Conservation (phyloP, 495 filamentous ascomycete genomes). For the Gamarada debralockiae region DNA sequence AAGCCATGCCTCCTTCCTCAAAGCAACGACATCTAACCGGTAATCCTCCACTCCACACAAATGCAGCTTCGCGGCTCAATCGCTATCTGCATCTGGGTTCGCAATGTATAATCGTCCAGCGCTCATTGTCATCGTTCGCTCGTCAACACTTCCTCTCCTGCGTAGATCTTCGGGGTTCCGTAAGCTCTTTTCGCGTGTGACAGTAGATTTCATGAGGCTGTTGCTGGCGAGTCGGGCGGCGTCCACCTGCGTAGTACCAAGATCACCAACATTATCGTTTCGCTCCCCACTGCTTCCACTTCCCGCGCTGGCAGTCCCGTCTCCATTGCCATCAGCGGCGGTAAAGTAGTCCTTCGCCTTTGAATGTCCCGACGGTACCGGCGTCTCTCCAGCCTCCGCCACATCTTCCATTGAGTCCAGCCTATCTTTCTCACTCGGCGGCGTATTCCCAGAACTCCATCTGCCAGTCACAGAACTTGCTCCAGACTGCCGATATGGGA, state of each 20-base stretch:
- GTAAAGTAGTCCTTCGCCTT: slow-evolving; percentile 41
- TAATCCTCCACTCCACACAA: too few species aligned
- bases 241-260: slow-evolving; percentile 20
- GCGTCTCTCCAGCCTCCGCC: slow-evolving; percentile 20
- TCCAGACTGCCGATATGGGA: slow-evolving; percentile 31
- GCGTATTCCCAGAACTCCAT: slow-evolving; percentile 69
- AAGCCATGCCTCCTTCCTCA: too few species aligned
- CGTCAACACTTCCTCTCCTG: slow-evolving; percentile 90
- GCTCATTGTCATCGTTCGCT: slow-evolving; percentile 81
- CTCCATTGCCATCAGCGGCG: slow-evolving; percentile 30
- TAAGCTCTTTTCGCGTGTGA: slow-evolving; percentile 59
- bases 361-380: slow-evolving; percentile 13
- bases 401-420: slow-evolving; percentile 16
- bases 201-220: slow-evolving; percentile 44
- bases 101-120: slow-evolving; percentile 83
- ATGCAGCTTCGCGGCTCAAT: too few species aligned
- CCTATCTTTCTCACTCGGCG: slow-evolving; percentile 37
- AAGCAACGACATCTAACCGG: too few species aligned
- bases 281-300: slow-evolving; percentile 50
- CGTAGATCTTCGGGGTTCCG: slow-evolving; percentile 72
- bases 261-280: slow-evolving; percentile 44
- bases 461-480: slow-evolving; percentile 35
- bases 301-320: slow-evolving; percentile 36
- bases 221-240: slow-evolving; percentile 45
- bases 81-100: slow-evolving; percentile 75